Base-by-base conservation (phyloP, 495 filamentous ascomycete genomes). In the Aspergillus affinis region DNA sequence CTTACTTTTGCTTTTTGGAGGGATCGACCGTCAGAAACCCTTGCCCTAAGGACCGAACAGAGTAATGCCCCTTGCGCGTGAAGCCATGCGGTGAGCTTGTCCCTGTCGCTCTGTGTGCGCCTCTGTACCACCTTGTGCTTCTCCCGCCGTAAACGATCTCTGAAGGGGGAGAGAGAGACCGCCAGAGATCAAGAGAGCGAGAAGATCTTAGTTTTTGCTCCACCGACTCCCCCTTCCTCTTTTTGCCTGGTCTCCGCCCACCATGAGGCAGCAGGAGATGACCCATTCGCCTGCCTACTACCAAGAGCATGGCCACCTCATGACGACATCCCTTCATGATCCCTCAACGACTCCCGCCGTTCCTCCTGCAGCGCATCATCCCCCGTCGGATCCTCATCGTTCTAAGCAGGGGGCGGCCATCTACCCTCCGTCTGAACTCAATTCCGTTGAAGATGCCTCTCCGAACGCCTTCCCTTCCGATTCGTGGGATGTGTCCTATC, bases 181-280 rank as follows among this genome's bases (percentile, higher is more conserved):
- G 10, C 2, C 8, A 41, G 36, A 41, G 36, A 41, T 8, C 9
- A 10, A 41, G 36, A 13, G 36, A 17, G 18, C 19, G 27, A 23
- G 41, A 19, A 23, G 32, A 15, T 61, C 61, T 62, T 65, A 4
- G 23, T 65, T 57, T 59, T 65, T 65, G 57, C 27, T 63, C 58
- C 63, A 57, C 60, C 61, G 45, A 54, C 61, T 63, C 62, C 55
- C 53, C 41, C 52, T 61, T 47, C 44, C 51, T 44, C 60, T 50
- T 46, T 50, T 57, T 32, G 32, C 23, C 47, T 58, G 48, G 48
- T 57, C 62, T 62, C 58, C 52, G 57, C 63, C 66, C 61, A 63
- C 64, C 65, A 76, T 78, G 73, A 65, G 62, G 63, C 68, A 67
- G 48, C 72, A 72, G 61, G 74, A 73, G 66, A 78, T 77, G 75